Evolutionary conservation across 2,329 filamentous ascomycete genomes (phyloP).

Genomic region (Lojkania enalia): DNA sequence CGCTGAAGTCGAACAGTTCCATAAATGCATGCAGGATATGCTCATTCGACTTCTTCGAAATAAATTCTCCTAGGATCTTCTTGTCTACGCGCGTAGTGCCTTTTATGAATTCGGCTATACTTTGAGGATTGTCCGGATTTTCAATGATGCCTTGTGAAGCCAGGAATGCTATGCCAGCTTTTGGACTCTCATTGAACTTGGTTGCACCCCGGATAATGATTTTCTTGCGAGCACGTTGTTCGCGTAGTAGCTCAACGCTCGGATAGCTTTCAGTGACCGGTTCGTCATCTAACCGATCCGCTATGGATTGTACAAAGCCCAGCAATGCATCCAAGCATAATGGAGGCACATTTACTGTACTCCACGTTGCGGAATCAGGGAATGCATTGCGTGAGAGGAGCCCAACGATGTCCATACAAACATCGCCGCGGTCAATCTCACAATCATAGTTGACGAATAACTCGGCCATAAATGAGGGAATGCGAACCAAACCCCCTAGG

Average conservation of each 20-base stretch:
- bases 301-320: slow-evolving; percentile 88
- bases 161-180: slow-evolving; percentile 83
- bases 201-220: slow-evolving; percentile 83
- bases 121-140: slow-evolving; percentile 71
- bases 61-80: slow-evolving; percentile 84
- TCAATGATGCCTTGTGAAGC: slow-evolving; percentile 84
- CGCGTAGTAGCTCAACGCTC: slow-evolving; percentile 64
- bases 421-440: slow-evolving; percentile 83
- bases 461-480: slow-evolving; percentile 93
- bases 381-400: slow-evolving; percentile 91
- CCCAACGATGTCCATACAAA: slow-evolving; percentile 95
- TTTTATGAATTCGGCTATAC: slow-evolving; percentile 83
- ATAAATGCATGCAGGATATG: slow-evolving; percentile 83
- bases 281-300: slow-evolving; percentile 77
- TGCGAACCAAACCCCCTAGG: slow-evolving; percentile 85
- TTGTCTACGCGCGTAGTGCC: slow-evolving; percentile 89
- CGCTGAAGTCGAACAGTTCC: slow-evolving; percentile 82
- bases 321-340: slow-evolving; percentile 90
- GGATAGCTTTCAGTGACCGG: slow-evolving; percentile 68
- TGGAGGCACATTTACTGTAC: slow-evolving; percentile 95
- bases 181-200: slow-evolving; percentile 95
- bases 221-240: slow-evolving; percentile 79
- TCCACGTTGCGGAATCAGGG: slow-evolving; percentile 97
- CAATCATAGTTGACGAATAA: slow-evolving; percentile 98
- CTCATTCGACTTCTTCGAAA: slow-evolving; percentile 90